Base-by-base conservation (phyloP, 768 basidiomycete genomes). In the Pleurotus salmoneostramineus region DNA sequence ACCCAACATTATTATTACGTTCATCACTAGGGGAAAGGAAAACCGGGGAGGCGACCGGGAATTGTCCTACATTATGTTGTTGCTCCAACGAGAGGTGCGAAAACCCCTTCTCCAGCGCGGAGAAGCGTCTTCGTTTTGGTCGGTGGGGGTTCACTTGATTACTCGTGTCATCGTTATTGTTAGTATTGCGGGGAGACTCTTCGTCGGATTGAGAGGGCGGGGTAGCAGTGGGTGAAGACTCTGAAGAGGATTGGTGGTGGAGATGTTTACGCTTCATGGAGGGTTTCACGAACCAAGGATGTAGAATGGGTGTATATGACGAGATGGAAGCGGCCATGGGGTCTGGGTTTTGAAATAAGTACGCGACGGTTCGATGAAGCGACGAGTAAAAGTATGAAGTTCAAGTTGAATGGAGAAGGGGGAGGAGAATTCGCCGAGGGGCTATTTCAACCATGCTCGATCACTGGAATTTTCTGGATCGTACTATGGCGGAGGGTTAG, bases 41-140 rank as follows among this genome's bases (percentile, higher is more conserved):
- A 43, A 27, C 21, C 11, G 52, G 15, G 34, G 17, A 17, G n/a
- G 14, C 40, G 15, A 17, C 36, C 27, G 14, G 3, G n/a, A 14
- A 31, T 12, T 31, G 15, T 21, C 52, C 52, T 55, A 55, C 52
- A 55, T 55, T 55, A 43, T 31, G 36, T 14, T 44, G 12, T 14
- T 35, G 27, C 6, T 65, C 63, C 58, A 78, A 64, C 15, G 71
- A 71, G 45, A 89, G 75, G 62, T 81, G 76, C 15, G 85, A 83
- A 48, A 89, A 69, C 1, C 82, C 83, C 51, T 72, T 72, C 69
- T 89, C 87, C 3, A 88, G 72, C 15, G 72, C 71, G 61, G 67
- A 74, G 64, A 71, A 79, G 63, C 77, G 75, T 54, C 73, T 75
- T 6, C 84, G 79, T 68, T 87, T 85, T 12, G 52, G 36, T 10